Percentiles rank a stretch among this genome's conserved stretches.
These are phyloP conservation scores for Clitopilus passeckerianus DNA, from an alignment of 768 basidiomycete genomes.

Conservation along the genomic window DNA sequence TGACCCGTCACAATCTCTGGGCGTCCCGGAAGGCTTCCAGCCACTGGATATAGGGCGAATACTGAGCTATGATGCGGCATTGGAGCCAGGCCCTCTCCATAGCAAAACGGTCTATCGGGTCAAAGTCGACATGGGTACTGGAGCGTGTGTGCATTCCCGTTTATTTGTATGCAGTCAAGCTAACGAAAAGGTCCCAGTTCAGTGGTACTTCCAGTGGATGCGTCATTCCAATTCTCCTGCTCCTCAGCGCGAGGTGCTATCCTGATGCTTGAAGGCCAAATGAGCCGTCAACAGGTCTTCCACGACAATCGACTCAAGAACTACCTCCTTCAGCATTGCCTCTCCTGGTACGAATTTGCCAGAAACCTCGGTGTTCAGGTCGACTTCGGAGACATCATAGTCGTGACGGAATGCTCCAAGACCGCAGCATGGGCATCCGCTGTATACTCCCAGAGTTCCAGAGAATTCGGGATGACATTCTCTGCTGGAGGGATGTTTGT, in stretches of 20 bases:
- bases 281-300: constrained; percentile 5
- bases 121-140: constrained; percentile 2
- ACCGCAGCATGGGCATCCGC: constrained; percentile 13
- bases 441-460: constrained; percentile 9
- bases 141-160: constrained; percentile 1
- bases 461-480: constrained; percentile 10
- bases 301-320: constrained; percentile 2
- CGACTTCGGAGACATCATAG: constrained; percentile 12
- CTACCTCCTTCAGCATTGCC: constrained; percentile 7
- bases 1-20: constrained; percentile 5
- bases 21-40: constrained; percentile 7
- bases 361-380: neutral
- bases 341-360: constrained; percentile 11
- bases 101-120: constrained; percentile 5
- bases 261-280: constrained; percentile 8
- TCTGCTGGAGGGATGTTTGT: constrained; percentile 4
- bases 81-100: constrained; percentile 9
- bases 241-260: constrained; percentile 9
- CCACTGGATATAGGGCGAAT: constrained; percentile 2
- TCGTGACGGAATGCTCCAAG: constrained; percentile 12
- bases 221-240: constrained; percentile 9
- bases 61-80: constrained; percentile 1
- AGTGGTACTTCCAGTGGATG: constrained; percentile 5
- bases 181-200: neutral
- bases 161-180: neutral